phyloP scores from a whole-genome alignment of 352 stramenopile genomes.

The Globisporangium spiculum region DNA sequence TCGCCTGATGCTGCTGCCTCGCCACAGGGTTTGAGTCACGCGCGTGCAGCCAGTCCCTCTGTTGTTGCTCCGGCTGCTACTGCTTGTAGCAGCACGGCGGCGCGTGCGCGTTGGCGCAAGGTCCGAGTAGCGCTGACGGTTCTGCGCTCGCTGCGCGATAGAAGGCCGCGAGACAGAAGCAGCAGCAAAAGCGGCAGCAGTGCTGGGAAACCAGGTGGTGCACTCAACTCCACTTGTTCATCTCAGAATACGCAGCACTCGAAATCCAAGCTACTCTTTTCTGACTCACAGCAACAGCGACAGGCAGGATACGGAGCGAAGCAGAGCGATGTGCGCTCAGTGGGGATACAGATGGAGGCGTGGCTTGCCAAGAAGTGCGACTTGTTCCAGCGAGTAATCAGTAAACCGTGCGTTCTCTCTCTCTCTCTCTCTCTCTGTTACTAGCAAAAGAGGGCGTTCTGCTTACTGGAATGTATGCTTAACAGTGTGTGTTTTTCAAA shows the following conservation, averaged over 20 bases:
- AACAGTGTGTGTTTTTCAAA: background rate
- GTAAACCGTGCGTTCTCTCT: conserved; percentile 26
- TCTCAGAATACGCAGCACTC: background rate
- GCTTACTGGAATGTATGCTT: background rate
- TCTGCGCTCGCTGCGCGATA: conserved; percentile 6
- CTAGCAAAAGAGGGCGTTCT: background rate
- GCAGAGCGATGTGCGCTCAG: conserved; percentile 6
- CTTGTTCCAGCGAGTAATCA: conserved; percentile 27
- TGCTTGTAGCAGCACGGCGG: background rate
- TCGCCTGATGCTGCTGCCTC: background rate
- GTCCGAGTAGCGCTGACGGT: background rate
- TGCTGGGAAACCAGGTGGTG: background rate
- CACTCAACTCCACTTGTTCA: background rate
- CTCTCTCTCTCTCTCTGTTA: background rate
- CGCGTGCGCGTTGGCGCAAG: conserved; percentile 9
- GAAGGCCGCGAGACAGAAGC: background rate
- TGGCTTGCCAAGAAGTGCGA: conserved; percentile 27
- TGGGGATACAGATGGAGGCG: conserved; percentile 6
- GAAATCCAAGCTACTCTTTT: background rate
- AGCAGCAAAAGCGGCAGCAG: background rate
- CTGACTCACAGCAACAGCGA: background rate
- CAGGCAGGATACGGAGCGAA: background rate
- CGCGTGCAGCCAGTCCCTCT: background rate
- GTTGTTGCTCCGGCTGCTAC: background rate
- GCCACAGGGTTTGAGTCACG: background rate